phyloP scores from a whole-genome alignment of 345 rosid genomes.

The Populus pruinosa region DNA sequence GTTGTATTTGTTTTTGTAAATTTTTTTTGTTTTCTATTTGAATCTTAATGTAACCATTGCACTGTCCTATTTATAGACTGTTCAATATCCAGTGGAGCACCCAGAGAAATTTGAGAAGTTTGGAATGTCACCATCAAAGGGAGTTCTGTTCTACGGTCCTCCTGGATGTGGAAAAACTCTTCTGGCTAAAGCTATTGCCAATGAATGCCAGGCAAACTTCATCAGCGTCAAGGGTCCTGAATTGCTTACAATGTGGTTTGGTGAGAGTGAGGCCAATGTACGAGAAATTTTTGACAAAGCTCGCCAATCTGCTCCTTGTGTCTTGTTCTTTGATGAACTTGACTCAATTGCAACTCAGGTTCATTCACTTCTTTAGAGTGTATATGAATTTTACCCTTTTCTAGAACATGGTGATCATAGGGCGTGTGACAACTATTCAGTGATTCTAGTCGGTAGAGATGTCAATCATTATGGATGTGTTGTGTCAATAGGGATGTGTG shows the following conservation, averaged over 20 bases:
- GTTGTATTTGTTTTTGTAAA: neutral
- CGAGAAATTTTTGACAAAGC: conserved; percentile 97
- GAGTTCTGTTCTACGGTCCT: conserved; percentile 94
- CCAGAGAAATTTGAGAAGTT: conserved; percentile 96
- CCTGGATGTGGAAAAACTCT: conserved; percentile 99
- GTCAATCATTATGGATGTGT: neutral
- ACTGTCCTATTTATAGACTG: conserved; percentile 59
- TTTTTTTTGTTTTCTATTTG: neutral
- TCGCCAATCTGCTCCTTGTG: conserved; percentile 92
- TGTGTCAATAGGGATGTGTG: neutral
- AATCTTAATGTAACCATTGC: neutral
- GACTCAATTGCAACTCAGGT: conserved; percentile 98
- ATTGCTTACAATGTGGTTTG: conserved; percentile 98
- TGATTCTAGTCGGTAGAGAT: neutral
- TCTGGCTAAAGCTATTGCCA: conserved; percentile 93
- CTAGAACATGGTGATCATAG: neutral
- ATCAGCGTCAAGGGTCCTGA: conserved; percentile 95
- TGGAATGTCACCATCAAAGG: conserved; percentile 97
- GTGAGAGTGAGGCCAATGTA: conserved; percentile 94
- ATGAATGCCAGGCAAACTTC: conserved; percentile 96
- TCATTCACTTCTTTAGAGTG: conserved; percentile 2
- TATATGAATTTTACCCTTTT: neutral
- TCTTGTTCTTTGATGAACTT: conserved; percentile 88
- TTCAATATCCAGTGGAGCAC: conserved; percentile 98
- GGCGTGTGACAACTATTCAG: neutral